Base-by-base conservation (phyloP, 371 early-diverging fungal species). In the Mucor piriformis region DNA sequence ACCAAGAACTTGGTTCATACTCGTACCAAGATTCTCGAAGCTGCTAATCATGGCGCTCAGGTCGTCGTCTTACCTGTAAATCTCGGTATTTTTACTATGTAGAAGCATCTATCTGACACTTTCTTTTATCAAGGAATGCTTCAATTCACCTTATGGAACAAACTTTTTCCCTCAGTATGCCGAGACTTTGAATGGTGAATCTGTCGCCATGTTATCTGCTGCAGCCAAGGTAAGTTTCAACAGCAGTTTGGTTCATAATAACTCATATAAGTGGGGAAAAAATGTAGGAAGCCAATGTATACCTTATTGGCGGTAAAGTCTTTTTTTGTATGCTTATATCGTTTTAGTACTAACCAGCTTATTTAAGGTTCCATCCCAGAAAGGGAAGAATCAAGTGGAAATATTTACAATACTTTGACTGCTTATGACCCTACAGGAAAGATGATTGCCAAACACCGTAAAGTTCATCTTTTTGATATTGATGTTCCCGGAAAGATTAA, bases 401-500 rank as follows among this genome's bases (percentile, higher is more conserved):
- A 86, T 32, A 77, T 92, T 25, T 96, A 84, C 81, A 98, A 98
- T 70, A 96, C 97, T 6, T 88, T 93, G 57, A 94, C 95, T 0
- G 85, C 95, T 4, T 97, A 89, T 80, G 77, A 86, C 59, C 92
- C 93, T 0, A 60, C 73, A 32, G 98, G 97, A 53, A 67, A 66
- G 5, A 72, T 83, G 63, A 83, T 91, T 72, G 89, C 76, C 2
- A 82, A 65, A 13, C 89, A 91, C 66, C 77, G 86, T 29, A 89
- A 94, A 72, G 84, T 94, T n/a, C 97, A 98, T 65, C 77, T 98
- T 46, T 98, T 97, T 69, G 97, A 98, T 73, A 95, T 98, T 61
- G 92, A 96, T 76, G 84, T 98, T 34, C 96, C 96, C 15, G 94
- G 93, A 38, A 89, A 89, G 64, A 95, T 95, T 33, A 78, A 78